Evolutionary conservation across 2,329 filamentous ascomycete genomes (phyloP), one percentile per base, ranked within the genome.

Genomic region (Aureobasidium sp.): DNA sequence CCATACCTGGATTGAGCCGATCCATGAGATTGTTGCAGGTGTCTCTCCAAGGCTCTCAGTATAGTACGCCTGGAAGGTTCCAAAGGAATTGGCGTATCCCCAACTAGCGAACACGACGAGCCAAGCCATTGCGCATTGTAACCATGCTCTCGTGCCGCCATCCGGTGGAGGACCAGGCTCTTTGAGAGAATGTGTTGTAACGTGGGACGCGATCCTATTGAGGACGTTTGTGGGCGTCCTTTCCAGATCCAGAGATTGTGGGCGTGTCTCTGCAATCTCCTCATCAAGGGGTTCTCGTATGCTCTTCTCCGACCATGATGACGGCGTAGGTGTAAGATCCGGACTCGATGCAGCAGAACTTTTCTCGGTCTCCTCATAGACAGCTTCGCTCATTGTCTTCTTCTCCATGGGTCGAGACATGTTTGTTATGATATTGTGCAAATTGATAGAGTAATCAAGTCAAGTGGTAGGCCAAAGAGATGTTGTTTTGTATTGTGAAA

Each of bases 1-100:
- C 62, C 73, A 81, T 6, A 76, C 75, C 66, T 82, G 79, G 0
- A 80, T 69, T 0, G 76, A 76, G 5, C 80, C 80, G 32, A 83
- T 79, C 79, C 80, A 83, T 4, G 78, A 78, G 47, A 83, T 80
- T 0, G 74, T 75, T 0, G 79, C 80, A 9, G 71, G 65, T 0
- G 71, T 55, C 3, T 66, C 62, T 21, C 72, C 65, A 1, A 76
- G 70, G 3, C 63, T 67, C 2, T 69, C n/a, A 3, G 67, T 69
- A 63, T 81, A 81, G 67, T 80, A 80, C 3, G 76, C 73, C 63
- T 80, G 77, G 63, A 78, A 79, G 3, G 73, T 73, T 10, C 78
- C 78, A 59, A 77, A 81, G 1, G 70, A 69, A 53, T 74, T 76
- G 0, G 74, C 68, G 27, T 73, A 71, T 1, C 75, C 75, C 73